Base-by-base conservation (phyloP, 495 filamentous ascomycete genomes). In the Neurospora tetraspora region DNA sequence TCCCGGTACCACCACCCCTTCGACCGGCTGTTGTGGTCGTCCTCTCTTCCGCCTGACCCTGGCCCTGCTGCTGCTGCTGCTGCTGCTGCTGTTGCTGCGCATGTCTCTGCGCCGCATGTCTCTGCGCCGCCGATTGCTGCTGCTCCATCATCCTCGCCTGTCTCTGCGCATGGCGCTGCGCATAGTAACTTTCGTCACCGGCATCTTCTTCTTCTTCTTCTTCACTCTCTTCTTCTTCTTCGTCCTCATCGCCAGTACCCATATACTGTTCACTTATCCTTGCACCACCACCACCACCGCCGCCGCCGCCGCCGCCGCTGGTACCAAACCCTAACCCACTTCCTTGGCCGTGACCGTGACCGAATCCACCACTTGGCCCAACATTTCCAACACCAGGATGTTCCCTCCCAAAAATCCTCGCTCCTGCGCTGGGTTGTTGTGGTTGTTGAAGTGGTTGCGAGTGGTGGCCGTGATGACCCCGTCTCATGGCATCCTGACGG, bases 151-250 rank as follows among this genome's bases (percentile, higher is more conserved):
- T 65, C 53, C 53, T 34, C 14, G 53, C 53, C 53, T 65, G 53
- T 34, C 53, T 65, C 14, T 77, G 75, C 6, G 74, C 61, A 36
- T 77, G 76, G 10, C 73, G 70, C 5, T 73, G 59, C 1, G 76
- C 75, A 38, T 75, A 76, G 6, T 75, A 74, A 0, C 74, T 75
- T 5, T 70, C 70, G 7, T 78, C 76, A 20, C 69, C 73, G 72
- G 75, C 77, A 3, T 75, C 71, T 10, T 76, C 77, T n/a, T 77
- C 76, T 18, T 68, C 47, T 11, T 73, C 72, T 16, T 75, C 74
- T 8, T 76, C 74, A 12, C 72, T 69, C 2, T 74, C 71, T 5
- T 31, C 31, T 6, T 71, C 71, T 20, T 11, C 31, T 3, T 71
- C 70, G 9, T 39, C 47, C 2, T 27, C 47, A 7, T 27, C 11